phyloP scores from a whole-genome alignment of 2,329 filamentous ascomycete species.

The Penicillium sp. region DNA sequence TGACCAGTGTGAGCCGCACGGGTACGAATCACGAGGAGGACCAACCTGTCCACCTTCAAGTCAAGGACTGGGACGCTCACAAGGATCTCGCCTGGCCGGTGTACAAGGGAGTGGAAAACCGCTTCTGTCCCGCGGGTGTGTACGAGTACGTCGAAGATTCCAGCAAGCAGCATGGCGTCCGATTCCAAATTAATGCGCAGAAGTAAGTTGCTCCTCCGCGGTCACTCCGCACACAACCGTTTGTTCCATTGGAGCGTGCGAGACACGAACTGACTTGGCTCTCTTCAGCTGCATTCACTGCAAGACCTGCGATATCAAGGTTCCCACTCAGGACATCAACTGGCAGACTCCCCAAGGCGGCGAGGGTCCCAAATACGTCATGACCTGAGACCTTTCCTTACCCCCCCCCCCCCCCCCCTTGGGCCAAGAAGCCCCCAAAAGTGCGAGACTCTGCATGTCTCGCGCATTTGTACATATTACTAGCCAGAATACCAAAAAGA shows the following conservation, averaged over 20 bases:
- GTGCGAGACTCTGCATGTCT: not conserved
- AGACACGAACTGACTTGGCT: not conserved
- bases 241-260: not conserved
- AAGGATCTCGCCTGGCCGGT: slow-evolving; percentile 73
- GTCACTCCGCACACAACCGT: not conserved
- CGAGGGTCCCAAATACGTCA: slow-evolving; percentile 62
- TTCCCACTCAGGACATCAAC: slow-evolving; percentile 93
- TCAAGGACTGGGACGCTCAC: slow-evolving; percentile 91
- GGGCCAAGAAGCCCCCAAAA: not conserved
- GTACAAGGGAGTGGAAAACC: slow-evolving; percentile 89
- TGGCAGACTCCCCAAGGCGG: slow-evolving; percentile 94
- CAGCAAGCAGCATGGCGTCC: slow-evolving; percentile 75
- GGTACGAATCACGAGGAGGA: slow-evolving; percentile 99
- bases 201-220: slow-evolving; percentile 62
- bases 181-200: slow-evolving; percentile 96
- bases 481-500: slow-evolving; percentile 10
- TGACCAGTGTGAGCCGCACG: slow-evolving; percentile 90
- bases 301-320: slow-evolving; percentile 99
- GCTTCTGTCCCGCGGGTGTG: slow-evolving; percentile 94
- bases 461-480: slow-evolving; percentile 12
- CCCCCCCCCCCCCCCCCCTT: no score
- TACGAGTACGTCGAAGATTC: slow-evolving; percentile 97
- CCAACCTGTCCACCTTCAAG: slow-evolving; percentile 91
- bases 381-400: slow-evolving; percentile 43
- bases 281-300: slow-evolving; percentile 83